These are phyloP conservation scores for Umbelopsis isabellina DNA, from an alignment of 192 early-diverging fungal genomes.

Conservation along the genomic window DNA sequence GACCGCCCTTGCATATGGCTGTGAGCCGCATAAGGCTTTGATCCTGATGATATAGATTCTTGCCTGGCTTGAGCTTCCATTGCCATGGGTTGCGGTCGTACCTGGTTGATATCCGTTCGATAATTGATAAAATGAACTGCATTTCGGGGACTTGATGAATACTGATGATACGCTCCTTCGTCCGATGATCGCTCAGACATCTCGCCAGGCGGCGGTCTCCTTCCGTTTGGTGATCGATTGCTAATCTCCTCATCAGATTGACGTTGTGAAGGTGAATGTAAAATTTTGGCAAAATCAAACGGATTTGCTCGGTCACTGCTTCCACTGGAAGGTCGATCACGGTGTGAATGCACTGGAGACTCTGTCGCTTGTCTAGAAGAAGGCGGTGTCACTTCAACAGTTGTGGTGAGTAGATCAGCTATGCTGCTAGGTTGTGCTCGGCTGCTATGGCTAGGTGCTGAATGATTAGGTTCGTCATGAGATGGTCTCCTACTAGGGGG, in stretches of 20 bases:
- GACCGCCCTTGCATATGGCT: not conserved
- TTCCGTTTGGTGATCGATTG: not conserved
- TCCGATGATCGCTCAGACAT: not conserved
- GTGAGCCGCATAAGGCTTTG: not conserved
- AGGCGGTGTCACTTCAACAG: slow-evolving; percentile 19
- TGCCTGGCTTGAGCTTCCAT: not conserved
- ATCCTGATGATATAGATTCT: not conserved
- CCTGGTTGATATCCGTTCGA: not conserved
- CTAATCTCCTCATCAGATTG: not conserved
- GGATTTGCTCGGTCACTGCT: slow-evolving; percentile 4
- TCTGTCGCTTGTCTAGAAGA: not conserved
- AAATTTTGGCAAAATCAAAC: slow-evolving; percentile 27
- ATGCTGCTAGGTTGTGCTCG: slow-evolving; percentile 22
- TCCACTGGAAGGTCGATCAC: not conserved
- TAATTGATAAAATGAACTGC: slow-evolving; percentile 24
- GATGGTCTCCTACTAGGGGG: not conserved
- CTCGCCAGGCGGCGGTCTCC: not conserved
- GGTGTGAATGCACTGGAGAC: not conserved
- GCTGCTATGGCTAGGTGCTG: not conserved
- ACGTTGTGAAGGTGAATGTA: slow-evolving; percentile 19
- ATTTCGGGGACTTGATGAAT: not conserved
- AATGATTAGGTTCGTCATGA: not conserved
- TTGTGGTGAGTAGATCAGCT: slow-evolving; percentile 25
- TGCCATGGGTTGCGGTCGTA: not conserved
- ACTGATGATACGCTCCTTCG: not conserved